phyloP scores from a whole-genome alignment of 176 grass and related monocot genomes.

The Cenchrus fungigraminus region DNA sequence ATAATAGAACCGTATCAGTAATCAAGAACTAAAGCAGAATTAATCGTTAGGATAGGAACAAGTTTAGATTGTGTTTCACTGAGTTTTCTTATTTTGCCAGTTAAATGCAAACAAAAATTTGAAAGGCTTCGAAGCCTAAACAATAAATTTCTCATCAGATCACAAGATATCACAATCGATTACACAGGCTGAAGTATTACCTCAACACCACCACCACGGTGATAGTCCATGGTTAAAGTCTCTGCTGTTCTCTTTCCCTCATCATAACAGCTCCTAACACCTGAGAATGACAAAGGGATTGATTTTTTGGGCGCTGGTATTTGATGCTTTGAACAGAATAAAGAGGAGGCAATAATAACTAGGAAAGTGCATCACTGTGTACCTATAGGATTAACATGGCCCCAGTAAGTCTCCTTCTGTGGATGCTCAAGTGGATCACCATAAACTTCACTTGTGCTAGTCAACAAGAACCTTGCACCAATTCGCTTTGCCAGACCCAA shows the following conservation, averaged over 20 bases:
- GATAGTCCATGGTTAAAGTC: slow-evolving; percentile 90
- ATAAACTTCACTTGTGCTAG: slow-evolving; percentile 93
- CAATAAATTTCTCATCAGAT: background rate
- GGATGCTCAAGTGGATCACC: slow-evolving; percentile 96
- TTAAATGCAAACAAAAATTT: background rate
- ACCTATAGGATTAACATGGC: slow-evolving; percentile 98
- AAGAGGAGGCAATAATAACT: background rate
- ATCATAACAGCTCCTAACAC: slow-evolving; percentile 90
- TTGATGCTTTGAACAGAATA: background rate
- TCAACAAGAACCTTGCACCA: slow-evolving; percentile 92
- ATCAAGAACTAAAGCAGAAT: background rate
- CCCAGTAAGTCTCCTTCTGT: slow-evolving; percentile 92
- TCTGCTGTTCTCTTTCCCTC: slow-evolving; percentile 85
- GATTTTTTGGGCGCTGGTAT: slow-evolving; percentile 25
- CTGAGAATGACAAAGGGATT: slow-evolving; percentile 38
- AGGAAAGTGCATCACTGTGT: background rate
- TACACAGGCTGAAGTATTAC: slow-evolving; percentile 37
- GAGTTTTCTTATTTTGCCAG: slow-evolving; percentile 3
- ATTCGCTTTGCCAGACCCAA: slow-evolving; percentile 90
- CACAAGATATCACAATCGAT: background rate
- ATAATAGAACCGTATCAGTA: background rate
- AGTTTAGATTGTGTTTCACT: background rate
- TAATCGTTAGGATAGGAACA: slow-evolving; percentile 2
- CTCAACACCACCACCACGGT: slow-evolving; percentile 76
- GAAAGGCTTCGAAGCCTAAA: background rate